phyloP scores from a whole-genome alignment of 2,329 filamentous ascomycete species.

The Xylariaceae sp. region DNA sequence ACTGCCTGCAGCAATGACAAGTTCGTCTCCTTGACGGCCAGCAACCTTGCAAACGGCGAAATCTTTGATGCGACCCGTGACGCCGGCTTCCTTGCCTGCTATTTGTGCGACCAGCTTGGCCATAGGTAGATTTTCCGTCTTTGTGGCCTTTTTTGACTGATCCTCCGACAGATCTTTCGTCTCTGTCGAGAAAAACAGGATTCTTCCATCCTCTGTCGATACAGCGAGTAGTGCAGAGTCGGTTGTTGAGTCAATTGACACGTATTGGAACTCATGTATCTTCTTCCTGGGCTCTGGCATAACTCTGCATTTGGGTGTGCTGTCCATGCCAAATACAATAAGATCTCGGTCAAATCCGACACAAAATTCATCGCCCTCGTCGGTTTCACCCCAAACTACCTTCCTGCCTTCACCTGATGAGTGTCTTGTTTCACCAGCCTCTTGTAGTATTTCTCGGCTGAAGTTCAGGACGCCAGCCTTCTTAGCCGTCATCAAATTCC shows the following conservation, averaged over 20 bases:
- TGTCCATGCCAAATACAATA: slow-evolving; percentile 84
- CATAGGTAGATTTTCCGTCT: slow-evolving; percentile 43
- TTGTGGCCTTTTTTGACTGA: slow-evolving; percentile 40
- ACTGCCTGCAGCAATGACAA: slow-evolving; percentile 66
- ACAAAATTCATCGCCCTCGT: slow-evolving; percentile 74
- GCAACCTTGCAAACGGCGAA: slow-evolving; percentile 61
- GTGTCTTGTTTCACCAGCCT: slow-evolving; percentile 72
- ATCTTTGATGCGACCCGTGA: slow-evolving; percentile 78
- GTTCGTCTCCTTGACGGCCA: slow-evolving; percentile 37
- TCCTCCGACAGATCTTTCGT: slow-evolving; percentile 41
- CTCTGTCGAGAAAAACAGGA: slow-evolving; percentile 76
- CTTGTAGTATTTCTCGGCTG: slow-evolving; percentile 63
- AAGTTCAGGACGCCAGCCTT: slow-evolving; percentile 93
- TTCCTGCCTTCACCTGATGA: slow-evolving; percentile 76
- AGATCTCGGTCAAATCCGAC: slow-evolving; percentile 84
- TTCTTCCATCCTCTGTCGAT: slow-evolving; percentile 84
- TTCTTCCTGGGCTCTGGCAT: slow-evolving; percentile 68
- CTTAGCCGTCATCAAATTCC: slow-evolving; percentile 95
- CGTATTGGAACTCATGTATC: slow-evolving; percentile 75
- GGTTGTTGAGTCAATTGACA: slow-evolving; percentile 49
- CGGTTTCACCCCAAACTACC: slow-evolving; percentile 73
- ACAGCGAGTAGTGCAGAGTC: slow-evolving; percentile 62
- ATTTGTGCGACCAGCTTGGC: slow-evolving; percentile 71
- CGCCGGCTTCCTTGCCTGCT: slow-evolving; percentile 66
- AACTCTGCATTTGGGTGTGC: slow-evolving; percentile 70